Conservation (phyloP, 202 grass and related monocot genomes). For the Schoenoplectus triqueter region DNA sequence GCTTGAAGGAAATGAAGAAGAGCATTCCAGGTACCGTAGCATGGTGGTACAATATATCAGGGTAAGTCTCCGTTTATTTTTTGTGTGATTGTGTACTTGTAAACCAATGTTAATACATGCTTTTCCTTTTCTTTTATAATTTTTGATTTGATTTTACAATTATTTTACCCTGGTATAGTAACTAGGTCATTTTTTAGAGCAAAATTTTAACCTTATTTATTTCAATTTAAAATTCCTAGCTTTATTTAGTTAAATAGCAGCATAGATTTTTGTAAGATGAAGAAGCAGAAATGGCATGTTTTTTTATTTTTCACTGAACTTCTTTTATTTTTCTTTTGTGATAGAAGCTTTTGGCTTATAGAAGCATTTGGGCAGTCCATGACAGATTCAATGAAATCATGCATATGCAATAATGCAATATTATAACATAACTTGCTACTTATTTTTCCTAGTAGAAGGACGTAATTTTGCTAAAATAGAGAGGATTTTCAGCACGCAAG, state of each 20-base stretch:
- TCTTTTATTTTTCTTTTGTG: constrained; percentile 5
- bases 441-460: neutral
- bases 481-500: neutral
- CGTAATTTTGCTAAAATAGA: neutral
- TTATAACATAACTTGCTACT: neutral
- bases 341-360: too few relatives aligned
- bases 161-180: neutral
- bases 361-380: neutral
- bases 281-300: too few relatives aligned
- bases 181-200: neutral
- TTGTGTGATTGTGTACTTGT: neutral
- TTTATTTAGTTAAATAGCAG: neutral
- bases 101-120: neutral
- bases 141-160: neutral
- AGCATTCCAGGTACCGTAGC: constrained; percentile 72
- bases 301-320: neutral
- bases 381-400: constrained; percentile 2
- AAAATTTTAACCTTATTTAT: neutral
- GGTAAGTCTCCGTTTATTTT: constrained; percentile 47
- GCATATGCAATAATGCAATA: neutral
- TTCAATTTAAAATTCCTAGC: neutral
- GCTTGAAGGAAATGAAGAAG: constrained; percentile 81
- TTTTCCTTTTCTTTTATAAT: constrained; percentile 8
- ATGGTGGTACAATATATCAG: constrained; percentile 84
- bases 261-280: neutral